Base-by-base conservation (phyloP, 2,329 filamentous ascomycete genomes). In the Nectriaceae sp. region DNA sequence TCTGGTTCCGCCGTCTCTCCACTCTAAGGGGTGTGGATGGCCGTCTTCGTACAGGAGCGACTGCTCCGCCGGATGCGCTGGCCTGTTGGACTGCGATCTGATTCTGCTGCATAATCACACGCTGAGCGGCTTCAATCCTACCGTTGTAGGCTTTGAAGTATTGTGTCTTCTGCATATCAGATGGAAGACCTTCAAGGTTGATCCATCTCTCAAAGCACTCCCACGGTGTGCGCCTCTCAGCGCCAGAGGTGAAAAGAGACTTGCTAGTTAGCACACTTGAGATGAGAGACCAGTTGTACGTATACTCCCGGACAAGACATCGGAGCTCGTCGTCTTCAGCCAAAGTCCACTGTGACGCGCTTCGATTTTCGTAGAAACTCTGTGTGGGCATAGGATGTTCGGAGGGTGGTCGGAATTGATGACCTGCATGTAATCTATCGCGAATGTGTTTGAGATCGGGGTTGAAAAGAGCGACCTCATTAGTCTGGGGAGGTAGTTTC, bases 121-220 rank as follows among this genome's bases (percentile, higher is more conserved):
- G 72, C 60, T 85, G 82, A 1, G 82, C 83, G 8, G 75, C 70
- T 46, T 85, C 81, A 21, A 87, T 84, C 21, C 84, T 73, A 10
- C 71, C 72, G 55, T 82, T 83, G 63, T 85, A 87, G 2, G 80
- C 72, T 63, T 91, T 90, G 77, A 97, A 99, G 67, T 97, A 99
- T 38, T 92, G 88, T 1, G 90, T 96, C 72, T 96, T 96, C 16
- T 88, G 86, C 87, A 97, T 95, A 56, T 99, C 94, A 11, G 87
- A 83, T 4, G 94, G 93, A 31, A 97, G 76, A 1, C 92, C 91
- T 71, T 97, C 94, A 11, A 97, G 75, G 58, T 89, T 86, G 46
- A 97, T 88, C 93, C 93, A 99, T 37, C 94, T 83, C 70, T 99
- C 94, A 61, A 99, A 99, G 66, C 94, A 99, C 72, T 99, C 94